Percentiles rank a stretch among this genome's conserved stretches.
These are phyloP conservation scores for Omphalotus guepiniiformis DNA, from an alignment of 768 basidiomycete genomes.

Conservation along the genomic window DNA sequence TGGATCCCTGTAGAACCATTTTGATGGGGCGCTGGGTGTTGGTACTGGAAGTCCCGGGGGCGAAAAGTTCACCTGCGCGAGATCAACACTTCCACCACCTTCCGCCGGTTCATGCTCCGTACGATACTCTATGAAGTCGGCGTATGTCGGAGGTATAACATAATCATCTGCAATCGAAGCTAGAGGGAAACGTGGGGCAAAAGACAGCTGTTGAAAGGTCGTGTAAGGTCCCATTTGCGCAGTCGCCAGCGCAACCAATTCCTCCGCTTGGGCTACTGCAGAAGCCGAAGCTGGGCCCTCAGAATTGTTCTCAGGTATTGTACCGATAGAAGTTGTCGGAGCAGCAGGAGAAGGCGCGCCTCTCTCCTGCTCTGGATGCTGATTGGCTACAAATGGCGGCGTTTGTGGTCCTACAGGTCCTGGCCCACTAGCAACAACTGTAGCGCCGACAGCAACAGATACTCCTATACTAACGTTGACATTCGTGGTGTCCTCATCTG, in stretches of 20 bases:
- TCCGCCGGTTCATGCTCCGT: slow-evolving; percentile 56
- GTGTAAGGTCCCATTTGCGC: slow-evolving; percentile 81
- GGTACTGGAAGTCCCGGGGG: slow-evolving; percentile 80
- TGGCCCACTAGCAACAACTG: slow-evolving; percentile 27
- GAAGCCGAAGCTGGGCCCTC: slow-evolving; percentile 27
- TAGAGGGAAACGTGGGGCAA: slow-evolving; percentile 84
- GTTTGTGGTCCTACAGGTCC: slow-evolving; percentile 29
- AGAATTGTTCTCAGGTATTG: slow-evolving; percentile 8
- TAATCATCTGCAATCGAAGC: slow-evolving; percentile 87
- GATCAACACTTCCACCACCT: slow-evolving; percentile 38
- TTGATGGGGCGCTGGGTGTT: slow-evolving; percentile 58
- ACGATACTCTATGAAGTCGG: slow-evolving; percentile 70
- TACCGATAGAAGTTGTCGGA: slow-evolving; percentile 17
- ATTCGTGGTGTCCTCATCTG: slow-evolving; percentile 44
- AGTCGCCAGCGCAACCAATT: slow-evolving; percentile 61
- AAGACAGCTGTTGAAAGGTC: slow-evolving; percentile 86
- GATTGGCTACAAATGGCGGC: slow-evolving; percentile 37
- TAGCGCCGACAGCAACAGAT: slow-evolving; percentile 43
- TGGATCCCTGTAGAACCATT: slow-evolving; percentile 84
- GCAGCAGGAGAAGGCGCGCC: slow-evolving; percentile 11
- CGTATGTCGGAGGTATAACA: slow-evolving; percentile 88
- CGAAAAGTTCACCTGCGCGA: slow-evolving; percentile 63
- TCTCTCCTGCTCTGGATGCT: slow-evolving; percentile 34
- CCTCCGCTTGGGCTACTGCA: slow-evolving; percentile 46
- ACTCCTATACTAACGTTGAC: slow-evolving; percentile 63